Percentiles rank a stretch among this genome's conserved stretches.
Evolutionary conservation across 306 rosid species (phyloP).

Genomic region (Dryas alaskensis): DNA sequence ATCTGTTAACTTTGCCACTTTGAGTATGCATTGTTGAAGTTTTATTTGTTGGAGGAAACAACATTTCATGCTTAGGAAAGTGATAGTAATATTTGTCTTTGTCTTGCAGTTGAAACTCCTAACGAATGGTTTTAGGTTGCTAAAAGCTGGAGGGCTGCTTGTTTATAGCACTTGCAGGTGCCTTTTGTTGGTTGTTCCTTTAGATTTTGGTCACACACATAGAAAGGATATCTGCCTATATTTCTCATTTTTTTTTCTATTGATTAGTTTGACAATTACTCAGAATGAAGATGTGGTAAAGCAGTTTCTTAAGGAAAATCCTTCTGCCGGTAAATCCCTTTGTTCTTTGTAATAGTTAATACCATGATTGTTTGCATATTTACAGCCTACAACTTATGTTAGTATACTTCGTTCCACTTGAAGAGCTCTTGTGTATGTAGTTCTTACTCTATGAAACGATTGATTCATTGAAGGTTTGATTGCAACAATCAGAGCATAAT

Average conservation of each 20-base stretch:
- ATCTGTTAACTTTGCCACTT: background rate
- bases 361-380: background rate
- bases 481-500: background rate
- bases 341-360: constrained; percentile 1
- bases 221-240: background rate
- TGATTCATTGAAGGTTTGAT: background rate
- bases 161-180: constrained; percentile 99
- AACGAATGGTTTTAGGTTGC: constrained; percentile 74
- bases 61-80: background rate
- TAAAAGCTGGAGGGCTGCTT: constrained; percentile 74
- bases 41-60: background rate
- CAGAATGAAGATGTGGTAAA: constrained; percentile 88
- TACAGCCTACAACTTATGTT: background rate
- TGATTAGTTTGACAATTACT: constrained; percentile 67
- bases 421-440: background rate
- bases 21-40: background rate
- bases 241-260: constrained; percentile 25
- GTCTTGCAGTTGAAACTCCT: constrained; percentile 72
- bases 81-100: constrained; percentile 17
- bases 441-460: background rate
- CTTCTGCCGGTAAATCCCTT: constrained; percentile 60
- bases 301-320: constrained; percentile 67
- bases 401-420: background rate
- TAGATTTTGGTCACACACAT: background rate
- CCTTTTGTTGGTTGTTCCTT: constrained; percentile 16